Percentiles rank a stretch among this genome's conserved stretches.
phyloP scores from a whole-genome alignment of 2,329 filamentous ascomycete species.

The Trichoderma asperellum region DNA sequence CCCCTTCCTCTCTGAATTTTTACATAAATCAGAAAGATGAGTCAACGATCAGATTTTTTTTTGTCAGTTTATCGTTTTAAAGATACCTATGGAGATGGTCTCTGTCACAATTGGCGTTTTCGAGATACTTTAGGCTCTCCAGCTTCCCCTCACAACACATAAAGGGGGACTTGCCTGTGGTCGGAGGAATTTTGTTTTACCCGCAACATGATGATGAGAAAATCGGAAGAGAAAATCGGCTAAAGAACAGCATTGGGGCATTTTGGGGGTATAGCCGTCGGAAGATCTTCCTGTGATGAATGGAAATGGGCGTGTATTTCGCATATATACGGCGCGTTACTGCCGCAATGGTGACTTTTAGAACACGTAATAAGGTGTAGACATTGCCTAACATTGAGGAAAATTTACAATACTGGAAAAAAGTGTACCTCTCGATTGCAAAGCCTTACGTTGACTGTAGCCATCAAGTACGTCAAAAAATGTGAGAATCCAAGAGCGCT shows the following conservation, averaged over 20 bases:
- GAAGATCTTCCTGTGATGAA: neutral
- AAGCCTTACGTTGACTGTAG: too few relatives aligned
- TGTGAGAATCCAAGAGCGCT: neutral
- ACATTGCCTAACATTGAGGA: neutral
- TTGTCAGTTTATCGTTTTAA: conserved; percentile 33
- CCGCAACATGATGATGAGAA: neutral
- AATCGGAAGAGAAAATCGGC: neutral
- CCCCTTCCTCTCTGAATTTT: neutral
- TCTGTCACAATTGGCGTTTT: conserved; percentile 38
- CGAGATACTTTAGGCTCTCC: conserved; percentile 28
- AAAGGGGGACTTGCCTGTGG: neutral
- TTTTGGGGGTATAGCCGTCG: neutral
- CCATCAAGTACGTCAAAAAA: neutral
- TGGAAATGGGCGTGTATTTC: neutral
- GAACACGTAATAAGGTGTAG: neutral
- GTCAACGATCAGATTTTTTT: conserved; percentile 19
- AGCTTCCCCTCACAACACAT: neutral
- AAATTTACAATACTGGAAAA: neutral
- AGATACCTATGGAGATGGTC: conserved; percentile 39
- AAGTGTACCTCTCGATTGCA: neutral
- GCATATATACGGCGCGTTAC: neutral
- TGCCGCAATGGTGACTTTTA: neutral
- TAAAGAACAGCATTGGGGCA: neutral
- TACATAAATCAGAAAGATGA: neutral
- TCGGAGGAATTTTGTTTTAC: conserved; percentile 12